Base-by-base conservation (phyloP, 2,329 filamentous ascomycete species). In the Alternaria sp. region DNA sequence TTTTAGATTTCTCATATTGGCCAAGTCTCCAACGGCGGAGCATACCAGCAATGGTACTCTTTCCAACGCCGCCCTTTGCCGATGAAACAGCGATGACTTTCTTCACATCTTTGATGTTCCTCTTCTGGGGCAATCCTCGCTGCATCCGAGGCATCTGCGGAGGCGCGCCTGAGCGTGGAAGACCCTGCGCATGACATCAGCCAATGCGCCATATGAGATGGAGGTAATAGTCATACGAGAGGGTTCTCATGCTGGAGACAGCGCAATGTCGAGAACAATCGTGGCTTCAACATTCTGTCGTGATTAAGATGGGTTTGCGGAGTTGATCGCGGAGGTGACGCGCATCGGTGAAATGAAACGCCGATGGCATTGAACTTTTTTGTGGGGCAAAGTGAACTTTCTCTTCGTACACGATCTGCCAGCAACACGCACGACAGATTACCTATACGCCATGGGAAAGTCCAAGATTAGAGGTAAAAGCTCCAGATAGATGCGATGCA, bases 81-180 rank as follows among this genome's bases (percentile, higher is more conserved):
- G 94, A 98, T 4, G 93, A 97, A 14, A 99, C 92, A n/a, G 94
- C 93, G 60, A 99, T 88, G n/a, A 97, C 89, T 77, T 97, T 97
- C 67, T 89, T 87, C 25, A 99, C 94, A 76, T 94, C 89, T 27
- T 87, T 86, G 69, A 99, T 97, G 69, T 87, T 89, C 66, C 92
- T 87, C 72, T 91, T 90, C 70, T 93, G 87, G 0, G 95, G 94
- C 11, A 97, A 85, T 25, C 92, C 92, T 54, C 92, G 88, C 80
- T 92, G 91, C 83, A 92, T 89, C 40, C 91, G 89, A 32, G 90
- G 90, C 61, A 94, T 86, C 57, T 85, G 83, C 11, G 88, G 87
- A 51, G 87, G 86, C 49, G 83, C 81, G 63, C 83, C 93, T 20
- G 91, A 91, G 63, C 89, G 88, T 20, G 94, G 94, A 16, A 98